A percentile compares a stretch with the other conserved stretches of the same genome.
These are phyloP conservation scores for Boletus huronensis DNA, from an alignment of 768 basidiomycete genomes.

Conservation along the genomic window DNA sequence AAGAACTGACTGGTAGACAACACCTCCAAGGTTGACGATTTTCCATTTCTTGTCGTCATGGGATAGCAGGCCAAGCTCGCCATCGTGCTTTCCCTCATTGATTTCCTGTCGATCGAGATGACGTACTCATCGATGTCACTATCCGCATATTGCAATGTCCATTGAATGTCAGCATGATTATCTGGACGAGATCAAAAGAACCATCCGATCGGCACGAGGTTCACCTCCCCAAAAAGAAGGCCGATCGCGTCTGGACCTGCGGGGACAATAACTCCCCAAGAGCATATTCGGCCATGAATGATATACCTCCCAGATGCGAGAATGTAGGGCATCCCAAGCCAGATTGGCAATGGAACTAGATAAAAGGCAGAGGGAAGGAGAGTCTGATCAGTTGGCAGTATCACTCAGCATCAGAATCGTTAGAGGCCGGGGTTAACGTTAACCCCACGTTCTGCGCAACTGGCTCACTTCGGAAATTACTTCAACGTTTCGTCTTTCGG, in stretches of 20 bases:
- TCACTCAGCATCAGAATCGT: neutral
- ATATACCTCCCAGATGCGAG: neutral
- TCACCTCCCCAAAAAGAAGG: neutral
- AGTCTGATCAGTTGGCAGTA: neutral
- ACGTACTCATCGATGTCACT: neutral
- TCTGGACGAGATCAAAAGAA: neutral
- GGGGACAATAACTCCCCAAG: neutral
- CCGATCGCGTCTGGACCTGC: neutral
- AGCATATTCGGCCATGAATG: neutral
- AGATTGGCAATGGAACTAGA: neutral
- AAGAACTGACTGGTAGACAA: neutral
- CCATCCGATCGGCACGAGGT: neutral
- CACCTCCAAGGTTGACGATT: neutral
- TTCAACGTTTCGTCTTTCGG: neutral
- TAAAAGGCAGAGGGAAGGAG: neutral
- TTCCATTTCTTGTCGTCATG: neutral
- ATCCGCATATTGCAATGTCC: neutral
- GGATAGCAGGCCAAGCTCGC: neutral
- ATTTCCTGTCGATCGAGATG: neutral
- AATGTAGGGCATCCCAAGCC: neutral
- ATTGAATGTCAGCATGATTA: neutral
- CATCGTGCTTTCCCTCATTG: neutral
- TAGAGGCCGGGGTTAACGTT: no score
- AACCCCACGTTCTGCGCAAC: neutral
- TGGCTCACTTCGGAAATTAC: no score